A percentile compares a stretch with the other conserved stretches of the same genome.
These are phyloP conservation scores for Rhizophora apiculata DNA, from an alignment of 345 rosid genomes.

Conservation along the genomic window DNA sequence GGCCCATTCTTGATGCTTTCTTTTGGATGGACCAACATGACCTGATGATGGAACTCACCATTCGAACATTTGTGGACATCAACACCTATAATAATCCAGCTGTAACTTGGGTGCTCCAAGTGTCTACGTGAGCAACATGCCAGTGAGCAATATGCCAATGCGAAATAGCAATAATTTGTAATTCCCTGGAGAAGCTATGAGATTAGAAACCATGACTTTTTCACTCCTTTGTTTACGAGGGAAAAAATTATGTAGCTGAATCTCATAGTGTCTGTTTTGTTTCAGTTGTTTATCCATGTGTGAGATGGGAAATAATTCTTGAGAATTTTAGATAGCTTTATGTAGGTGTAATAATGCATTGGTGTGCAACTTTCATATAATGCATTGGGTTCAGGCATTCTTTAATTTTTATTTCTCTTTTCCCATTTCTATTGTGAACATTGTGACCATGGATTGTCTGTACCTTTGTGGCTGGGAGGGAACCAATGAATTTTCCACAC, in stretches of 20 bases:
- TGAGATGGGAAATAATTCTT: background rate
- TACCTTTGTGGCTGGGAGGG: background rate
- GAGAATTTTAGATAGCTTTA: slow-evolving; percentile 8
- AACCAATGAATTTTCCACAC: background rate
- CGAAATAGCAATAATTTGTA: slow-evolving; percentile 16
- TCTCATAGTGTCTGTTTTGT: slow-evolving; percentile 13
- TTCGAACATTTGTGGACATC: slow-evolving; percentile 29
- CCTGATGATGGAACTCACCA: slow-evolving; percentile 33
- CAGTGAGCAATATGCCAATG: slow-evolving; percentile 7
- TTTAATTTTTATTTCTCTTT: slow-evolving; percentile 5
- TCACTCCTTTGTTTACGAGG: slow-evolving; percentile 9
- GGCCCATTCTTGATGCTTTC: slow-evolving; percentile 27
- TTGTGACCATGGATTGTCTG: background rate
- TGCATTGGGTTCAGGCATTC: background rate
- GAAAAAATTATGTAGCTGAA: slow-evolving; percentile 16
- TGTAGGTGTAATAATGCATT: background rate
- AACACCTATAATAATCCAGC: slow-evolving; percentile 16
- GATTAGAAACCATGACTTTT: slow-evolving; percentile 21
- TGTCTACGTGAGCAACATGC: slow-evolving; percentile 13
- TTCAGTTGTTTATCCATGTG: slow-evolving; percentile 2
- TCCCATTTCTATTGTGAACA: background rate
- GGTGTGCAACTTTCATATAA: background rate
- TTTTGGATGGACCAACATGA: slow-evolving; percentile 27
- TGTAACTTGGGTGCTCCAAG: slow-evolving; percentile 1
- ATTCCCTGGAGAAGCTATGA: slow-evolving; percentile 18